Evolutionary conservation across 1,284 basidiomycete species (phyloP).

Genomic region (Trametes versicolor): DNA sequence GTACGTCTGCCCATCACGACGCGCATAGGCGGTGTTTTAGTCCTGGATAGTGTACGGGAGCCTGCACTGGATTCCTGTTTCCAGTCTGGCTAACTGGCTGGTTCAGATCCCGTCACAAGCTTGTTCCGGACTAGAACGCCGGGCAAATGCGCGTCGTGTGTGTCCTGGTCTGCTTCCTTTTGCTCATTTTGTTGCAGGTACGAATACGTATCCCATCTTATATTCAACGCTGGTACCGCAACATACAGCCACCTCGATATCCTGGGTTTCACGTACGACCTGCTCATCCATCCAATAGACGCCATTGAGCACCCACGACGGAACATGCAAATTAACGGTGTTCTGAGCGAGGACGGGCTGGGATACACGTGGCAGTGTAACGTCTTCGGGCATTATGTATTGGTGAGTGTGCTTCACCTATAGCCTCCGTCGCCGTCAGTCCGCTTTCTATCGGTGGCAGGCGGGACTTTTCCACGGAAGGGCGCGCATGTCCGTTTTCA

Average conservation of each 20-base stretch:
- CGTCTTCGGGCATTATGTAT: slow-evolving; percentile 82
- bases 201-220: slow-evolving; percentile 83
- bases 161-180: not conserved
- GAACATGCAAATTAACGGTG: slow-evolving; percentile 70
- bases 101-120: too few relatives aligned
- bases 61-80: too few relatives aligned
- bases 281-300: slow-evolving; percentile 57
- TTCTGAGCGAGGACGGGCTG: slow-evolving; percentile 73
- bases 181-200: slow-evolving; percentile 58
- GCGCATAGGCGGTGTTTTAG: too few relatives aligned
- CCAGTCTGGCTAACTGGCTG: too few relatives aligned
- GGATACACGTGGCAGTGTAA: slow-evolving; percentile 91
- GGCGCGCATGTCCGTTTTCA: too few relatives aligned
- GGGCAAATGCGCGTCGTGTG: slow-evolving; percentile 1
- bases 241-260: slow-evolving; percentile 72
- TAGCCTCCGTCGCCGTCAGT: too few relatives aligned
- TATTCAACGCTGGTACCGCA: slow-evolving; percentile 85
- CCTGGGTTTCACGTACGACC: slow-evolving; percentile 58
- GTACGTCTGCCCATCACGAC: slow-evolving; percentile 50
- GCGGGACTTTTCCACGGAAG: too few relatives aligned
- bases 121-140: too few relatives aligned
- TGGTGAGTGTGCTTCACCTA: slow-evolving; percentile 61
- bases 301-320: slow-evolving; percentile 68
- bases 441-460: too few relatives aligned
- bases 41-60: too few relatives aligned